A percentile compares a stretch with the other conserved stretches of the same genome.
phyloP scores from a whole-genome alignment of 2,329 filamentous ascomycete genomes.

The Nakataea oryzae region DNA sequence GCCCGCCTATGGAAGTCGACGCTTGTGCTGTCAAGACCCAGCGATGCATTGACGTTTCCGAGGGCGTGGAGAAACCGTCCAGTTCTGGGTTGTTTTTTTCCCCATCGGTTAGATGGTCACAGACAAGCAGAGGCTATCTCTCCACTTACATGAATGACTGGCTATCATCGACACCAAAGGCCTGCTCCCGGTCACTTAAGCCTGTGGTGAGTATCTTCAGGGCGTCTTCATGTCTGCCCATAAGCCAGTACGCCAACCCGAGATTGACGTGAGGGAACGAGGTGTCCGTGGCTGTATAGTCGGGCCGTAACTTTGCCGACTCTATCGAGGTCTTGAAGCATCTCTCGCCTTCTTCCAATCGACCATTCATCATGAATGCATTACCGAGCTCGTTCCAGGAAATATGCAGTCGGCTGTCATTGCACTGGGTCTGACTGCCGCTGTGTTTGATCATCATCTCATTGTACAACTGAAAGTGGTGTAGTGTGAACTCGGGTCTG shows the following conservation, averaged over 20 bases:
- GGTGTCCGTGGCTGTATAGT: background rate
- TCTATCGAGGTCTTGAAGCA: background rate
- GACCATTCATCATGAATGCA: background rate
- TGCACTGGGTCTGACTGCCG: background rate
- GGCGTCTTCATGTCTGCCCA: background rate
- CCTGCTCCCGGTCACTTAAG: background rate
- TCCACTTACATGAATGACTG: background rate
- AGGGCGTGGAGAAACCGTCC: background rate
- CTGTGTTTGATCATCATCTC: background rate
- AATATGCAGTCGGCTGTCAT: background rate
- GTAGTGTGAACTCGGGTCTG: background rate
- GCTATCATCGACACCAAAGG: background rate
- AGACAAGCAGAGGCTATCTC: background rate
- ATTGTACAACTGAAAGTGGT: background rate
- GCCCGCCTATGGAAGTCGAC: background rate
- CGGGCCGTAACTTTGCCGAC: background rate
- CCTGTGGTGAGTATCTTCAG: background rate
- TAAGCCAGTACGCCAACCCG: background rate
- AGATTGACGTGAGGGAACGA: background rate
- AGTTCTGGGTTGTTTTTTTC: background rate
- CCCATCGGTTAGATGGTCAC: background rate
- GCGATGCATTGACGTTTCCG: background rate
- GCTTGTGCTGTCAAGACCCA: background rate
- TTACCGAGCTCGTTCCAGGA: background rate
- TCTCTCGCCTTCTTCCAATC: background rate